Evolutionary conservation across 257 asterid genomes (phyloP).

Genomic region (Nyctanthes arbortristis): DNA sequence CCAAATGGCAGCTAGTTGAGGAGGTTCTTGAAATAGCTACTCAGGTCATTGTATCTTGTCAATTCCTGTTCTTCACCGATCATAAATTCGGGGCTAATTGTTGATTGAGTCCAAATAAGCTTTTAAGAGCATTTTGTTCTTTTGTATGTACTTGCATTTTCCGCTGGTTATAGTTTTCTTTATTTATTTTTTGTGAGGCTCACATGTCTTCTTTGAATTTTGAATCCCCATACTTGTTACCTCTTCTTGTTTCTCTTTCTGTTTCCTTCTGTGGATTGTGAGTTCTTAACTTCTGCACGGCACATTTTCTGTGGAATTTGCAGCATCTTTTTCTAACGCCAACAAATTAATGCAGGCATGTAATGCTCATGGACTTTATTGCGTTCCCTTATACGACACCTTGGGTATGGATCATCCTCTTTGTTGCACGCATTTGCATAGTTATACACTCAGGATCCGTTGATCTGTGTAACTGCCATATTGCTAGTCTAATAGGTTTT

Average conservation of each 20-base stretch:
- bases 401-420: conserved; percentile 58
- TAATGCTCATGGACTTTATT: conserved; percentile 89
- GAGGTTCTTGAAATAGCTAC: background rate
- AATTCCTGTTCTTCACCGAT: background rate
- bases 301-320: conserved; percentile 6
- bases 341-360: conserved; percentile 73
- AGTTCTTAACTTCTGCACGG: conserved; percentile 5
- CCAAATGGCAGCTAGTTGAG: conserved; percentile 9
- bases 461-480: conserved; percentile 9
- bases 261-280: conserved; percentile 13
- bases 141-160: background rate
- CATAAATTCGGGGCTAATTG: background rate
- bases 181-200: conserved; percentile 9
- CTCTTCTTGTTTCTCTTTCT: conserved; percentile 12
- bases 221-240: background rate
- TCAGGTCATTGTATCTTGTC: background rate
- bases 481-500: conserved; percentile 19
- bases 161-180: background rate
- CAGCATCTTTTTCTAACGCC: conserved; percentile 24
- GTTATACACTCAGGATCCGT: conserved; percentile 1
- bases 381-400: conserved; percentile 93
- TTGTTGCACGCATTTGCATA: conserved; percentile 7
- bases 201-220: conserved; percentile 4
- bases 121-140: background rate
- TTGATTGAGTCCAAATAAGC: background rate